These are phyloP conservation scores for Salinomyces thailandicus DNA, from an alignment of 2,329 filamentous ascomycete species.

Conservation along the genomic window DNA sequence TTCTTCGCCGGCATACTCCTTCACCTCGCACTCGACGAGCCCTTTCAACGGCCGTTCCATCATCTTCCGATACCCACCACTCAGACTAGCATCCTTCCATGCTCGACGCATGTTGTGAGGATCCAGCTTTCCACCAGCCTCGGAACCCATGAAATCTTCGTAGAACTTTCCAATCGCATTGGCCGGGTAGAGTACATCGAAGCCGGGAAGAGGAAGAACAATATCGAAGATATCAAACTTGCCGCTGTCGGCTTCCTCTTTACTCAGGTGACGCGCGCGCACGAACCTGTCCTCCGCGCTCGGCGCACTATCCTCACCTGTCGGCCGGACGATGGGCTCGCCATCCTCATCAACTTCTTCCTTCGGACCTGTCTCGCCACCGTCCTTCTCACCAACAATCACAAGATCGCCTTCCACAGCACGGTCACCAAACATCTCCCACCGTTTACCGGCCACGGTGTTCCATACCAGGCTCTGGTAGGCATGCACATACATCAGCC, in stretches of 20 bases:
- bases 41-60: conserved; percentile 56
- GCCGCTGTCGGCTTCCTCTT: conserved; percentile 67
- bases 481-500: conserved; percentile 92
- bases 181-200: conserved; percentile 72
- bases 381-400: conserved; percentile 50
- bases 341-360: conserved; percentile 48
- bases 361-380: conserved; percentile 23
- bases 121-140: conserved; percentile 66
- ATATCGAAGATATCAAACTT: conserved; percentile 75
- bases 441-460: conserved; percentile 67
- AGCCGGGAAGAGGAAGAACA: conserved; percentile 86
- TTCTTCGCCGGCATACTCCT: conserved; percentile 58
- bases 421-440: conserved; percentile 59
- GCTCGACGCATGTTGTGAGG: conserved; percentile 77
- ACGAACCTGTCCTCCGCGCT: conserved; percentile 47
- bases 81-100: conserved; percentile 79
- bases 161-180: conserved; percentile 83
- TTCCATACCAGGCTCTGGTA: conserved; percentile 97
- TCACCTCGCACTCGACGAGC: conserved; percentile 56
- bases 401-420: conserved; percentile 83
- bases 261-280: conserved; percentile 62
- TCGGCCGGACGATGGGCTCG: conserved; percentile 54
- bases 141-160: conserved; percentile 69
- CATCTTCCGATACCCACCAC: conserved; percentile 78
- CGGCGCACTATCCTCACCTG: conserved; percentile 44